These are phyloP conservation scores for Erythrophleum fordii DNA, from an alignment of 306 rosid species.

Conservation along the genomic window DNA sequence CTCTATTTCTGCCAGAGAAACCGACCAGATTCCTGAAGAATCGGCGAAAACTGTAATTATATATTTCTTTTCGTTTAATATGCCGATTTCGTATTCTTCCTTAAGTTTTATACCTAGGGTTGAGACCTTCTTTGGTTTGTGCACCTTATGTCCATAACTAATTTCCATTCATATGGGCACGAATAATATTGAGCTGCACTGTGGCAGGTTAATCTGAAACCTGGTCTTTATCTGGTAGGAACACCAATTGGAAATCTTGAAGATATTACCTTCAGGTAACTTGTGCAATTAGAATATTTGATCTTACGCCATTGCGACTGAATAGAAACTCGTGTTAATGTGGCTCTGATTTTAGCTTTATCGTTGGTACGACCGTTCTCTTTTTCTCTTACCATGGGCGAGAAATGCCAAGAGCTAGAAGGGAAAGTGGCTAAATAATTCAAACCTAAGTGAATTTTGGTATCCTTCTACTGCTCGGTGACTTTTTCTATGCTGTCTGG, in stretches of 20 bases:
- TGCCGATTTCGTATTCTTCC: background rate
- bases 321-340: background rate
- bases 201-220: slow-evolving; percentile 58
- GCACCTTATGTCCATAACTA: background rate
- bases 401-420: background rate
- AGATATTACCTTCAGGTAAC: slow-evolving; percentile 81
- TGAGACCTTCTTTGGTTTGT: background rate
- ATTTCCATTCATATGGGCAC: slow-evolving; percentile 27
- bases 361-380: background rate
- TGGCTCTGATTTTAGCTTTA: background rate
- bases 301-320: background rate
- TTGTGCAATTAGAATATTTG: background rate
- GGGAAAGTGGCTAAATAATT: background rate
- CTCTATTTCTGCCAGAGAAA: slow-evolving; percentile 28
- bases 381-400: background rate
- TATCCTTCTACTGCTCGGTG: background rate
- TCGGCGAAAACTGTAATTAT: slow-evolving; percentile 55
- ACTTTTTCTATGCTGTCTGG: background rate
- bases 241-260: slow-evolving; percentile 85
- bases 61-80: background rate
- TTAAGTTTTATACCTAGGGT: background rate
- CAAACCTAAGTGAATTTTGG: background rate
- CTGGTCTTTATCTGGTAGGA: slow-evolving; percentile 89
- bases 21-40: slow-evolving; percentile 44
- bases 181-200: slow-evolving; percentile 2